Conservation (phyloP, 2,329 filamentous ascomycete species). For the Penicillium sp. region DNA sequence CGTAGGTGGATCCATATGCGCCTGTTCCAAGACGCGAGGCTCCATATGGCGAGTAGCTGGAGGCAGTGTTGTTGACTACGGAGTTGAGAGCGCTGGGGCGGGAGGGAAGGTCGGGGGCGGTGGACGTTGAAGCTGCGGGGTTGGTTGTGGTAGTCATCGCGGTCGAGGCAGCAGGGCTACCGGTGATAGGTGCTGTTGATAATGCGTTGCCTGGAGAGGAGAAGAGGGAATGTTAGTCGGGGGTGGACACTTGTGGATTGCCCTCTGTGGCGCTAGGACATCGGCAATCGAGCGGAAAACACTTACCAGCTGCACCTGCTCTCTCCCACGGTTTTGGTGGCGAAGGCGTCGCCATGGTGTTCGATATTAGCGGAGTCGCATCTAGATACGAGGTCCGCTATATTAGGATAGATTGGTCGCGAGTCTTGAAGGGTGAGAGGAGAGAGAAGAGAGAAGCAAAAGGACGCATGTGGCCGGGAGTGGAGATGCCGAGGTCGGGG, state of each 20-base stretch:
- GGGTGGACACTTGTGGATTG: slow-evolving; percentile 7
- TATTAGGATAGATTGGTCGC: background rate
- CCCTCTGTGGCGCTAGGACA: background rate
- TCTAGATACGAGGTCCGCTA: slow-evolving; percentile 13
- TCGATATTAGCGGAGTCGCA: slow-evolving; percentile 25
- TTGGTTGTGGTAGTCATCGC: slow-evolving; percentile 36
- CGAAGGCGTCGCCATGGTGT: slow-evolving; percentile 55
- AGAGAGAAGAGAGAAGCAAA: slow-evolving; percentile 11
- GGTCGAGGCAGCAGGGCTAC: slow-evolving; percentile 24
- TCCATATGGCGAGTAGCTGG: slow-evolving; percentile 63
- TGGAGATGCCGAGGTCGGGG: slow-evolving; percentile 24
- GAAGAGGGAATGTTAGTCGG: background rate
- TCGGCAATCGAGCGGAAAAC: background rate
- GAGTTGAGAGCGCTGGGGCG: slow-evolving; percentile 69
- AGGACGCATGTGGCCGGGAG: slow-evolving; percentile 20
- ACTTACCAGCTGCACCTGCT: slow-evolving; percentile 54
- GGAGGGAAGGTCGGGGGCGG: slow-evolving; percentile 64
- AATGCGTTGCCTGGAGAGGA: slow-evolving; percentile 22
- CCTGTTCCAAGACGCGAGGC: slow-evolving; percentile 50
- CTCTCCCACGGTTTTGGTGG: slow-evolving; percentile 97
- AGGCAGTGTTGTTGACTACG: slow-evolving; percentile 78
- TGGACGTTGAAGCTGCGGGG: slow-evolving; percentile 38
- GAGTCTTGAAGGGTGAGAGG: slow-evolving; percentile 6
- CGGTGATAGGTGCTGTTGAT: slow-evolving; percentile 18
- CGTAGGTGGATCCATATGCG: slow-evolving; percentile 39